A percentile compares a stretch with the other conserved stretches of the same genome.
Conservation (phyloP, 805 yeast species). For the Myxozyma mucilagina region DNA sequence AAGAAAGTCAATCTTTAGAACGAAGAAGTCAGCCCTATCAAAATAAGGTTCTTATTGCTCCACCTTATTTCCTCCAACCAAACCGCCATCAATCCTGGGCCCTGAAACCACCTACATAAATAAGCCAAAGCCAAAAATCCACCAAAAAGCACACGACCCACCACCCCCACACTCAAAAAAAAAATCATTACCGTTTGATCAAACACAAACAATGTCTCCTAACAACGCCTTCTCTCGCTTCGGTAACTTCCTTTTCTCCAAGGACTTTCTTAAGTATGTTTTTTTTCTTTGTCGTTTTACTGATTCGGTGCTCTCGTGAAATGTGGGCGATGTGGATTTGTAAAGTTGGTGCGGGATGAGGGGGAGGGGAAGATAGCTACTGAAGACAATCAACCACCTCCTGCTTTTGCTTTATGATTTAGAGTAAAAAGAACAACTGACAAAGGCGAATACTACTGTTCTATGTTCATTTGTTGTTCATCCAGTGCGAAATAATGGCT, state of each 20-base stretch:
- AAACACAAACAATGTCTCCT: background rate
- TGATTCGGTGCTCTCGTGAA: background rate
- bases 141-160: constrained; percentile 8
- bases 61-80: background rate
- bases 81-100: background rate
- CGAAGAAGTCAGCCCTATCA: no score
- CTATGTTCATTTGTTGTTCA: no score
- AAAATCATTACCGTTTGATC: background rate
- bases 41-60: background rate
- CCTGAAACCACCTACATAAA: no score
- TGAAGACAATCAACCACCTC: background rate
- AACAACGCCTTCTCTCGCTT: constrained; percentile 37
- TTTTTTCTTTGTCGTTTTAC: background rate
- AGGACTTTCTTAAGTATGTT: constrained; percentile 42
- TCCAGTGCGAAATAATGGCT: no score
- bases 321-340: background rate
- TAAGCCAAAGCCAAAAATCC: no score
- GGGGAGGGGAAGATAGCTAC: background rate
- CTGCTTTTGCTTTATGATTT: no score
- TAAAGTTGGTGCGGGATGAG: background rate
- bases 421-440: no score
- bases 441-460: no score
- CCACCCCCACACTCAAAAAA: background rate
- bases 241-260: constrained; percentile 43
- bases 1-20: no score